Percentiles rank a stretch among this genome's conserved stretches.
Conservation (phyloP, 305 asterid genomes). For the Ilex paraguariensis region DNA sequence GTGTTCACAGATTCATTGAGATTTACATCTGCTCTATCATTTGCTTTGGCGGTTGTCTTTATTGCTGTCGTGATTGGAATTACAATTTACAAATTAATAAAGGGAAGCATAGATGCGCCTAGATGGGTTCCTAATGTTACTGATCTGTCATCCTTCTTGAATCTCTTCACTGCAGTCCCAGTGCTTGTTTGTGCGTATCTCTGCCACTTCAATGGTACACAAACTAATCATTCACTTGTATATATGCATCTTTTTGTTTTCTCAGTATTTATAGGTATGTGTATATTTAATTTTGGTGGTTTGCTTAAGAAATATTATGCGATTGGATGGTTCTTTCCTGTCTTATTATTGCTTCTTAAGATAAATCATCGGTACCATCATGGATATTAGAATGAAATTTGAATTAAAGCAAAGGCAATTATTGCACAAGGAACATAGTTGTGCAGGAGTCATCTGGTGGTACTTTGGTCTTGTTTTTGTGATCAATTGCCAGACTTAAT, state of each 20-base stretch:
- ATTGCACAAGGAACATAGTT: too few species aligned
- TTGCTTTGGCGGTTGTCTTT: conserved; percentile 88
- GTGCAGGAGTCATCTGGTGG: too few species aligned
- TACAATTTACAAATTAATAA: conserved; percentile 67
- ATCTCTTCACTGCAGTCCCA: conserved; percentile 93
- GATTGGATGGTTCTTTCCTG: too few species aligned
- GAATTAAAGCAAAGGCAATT: too few species aligned
- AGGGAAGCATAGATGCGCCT: conserved; percentile 72
- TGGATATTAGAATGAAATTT: too few species aligned
- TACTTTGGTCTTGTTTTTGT: too few species aligned
- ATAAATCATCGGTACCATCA: too few species aligned
- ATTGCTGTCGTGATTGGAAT: conserved; percentile 79
- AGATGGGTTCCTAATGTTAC: conserved; percentile 69
- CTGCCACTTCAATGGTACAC: conserved; percentile 93
- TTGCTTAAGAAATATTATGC: too few species aligned
- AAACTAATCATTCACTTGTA: conserved; percentile 8
- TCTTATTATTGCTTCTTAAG: too few species aligned
- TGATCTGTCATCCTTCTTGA: conserved; percentile 54
- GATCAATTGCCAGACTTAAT: too few species aligned
- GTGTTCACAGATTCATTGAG: conserved; percentile 84
- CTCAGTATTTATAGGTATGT: too few species aligned
- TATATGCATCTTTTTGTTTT: not conserved
- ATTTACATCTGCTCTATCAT: conserved; percentile 92
- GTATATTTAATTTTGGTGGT: too few species aligned
- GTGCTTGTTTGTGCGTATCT: conserved; percentile 94